Evolutionary conservation across 2,329 filamentous ascomycete species (phyloP).

Genomic region (Chrysosporium queenslandicum): DNA sequence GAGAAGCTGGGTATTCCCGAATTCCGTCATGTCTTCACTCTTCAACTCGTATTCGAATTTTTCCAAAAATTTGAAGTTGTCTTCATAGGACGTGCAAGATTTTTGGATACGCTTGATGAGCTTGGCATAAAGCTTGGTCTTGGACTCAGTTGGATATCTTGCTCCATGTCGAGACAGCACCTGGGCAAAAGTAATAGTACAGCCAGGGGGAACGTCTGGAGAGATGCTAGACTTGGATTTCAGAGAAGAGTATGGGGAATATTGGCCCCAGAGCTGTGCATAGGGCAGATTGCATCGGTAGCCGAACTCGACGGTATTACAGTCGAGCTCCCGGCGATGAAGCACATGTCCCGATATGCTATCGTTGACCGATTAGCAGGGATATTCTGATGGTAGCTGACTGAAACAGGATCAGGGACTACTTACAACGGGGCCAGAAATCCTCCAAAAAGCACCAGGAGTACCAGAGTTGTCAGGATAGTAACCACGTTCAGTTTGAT

Average conservation of each 20-base stretch:
- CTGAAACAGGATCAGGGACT: neutral
- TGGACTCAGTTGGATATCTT: conserved; percentile 63
- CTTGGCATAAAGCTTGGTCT: conserved; percentile 53
- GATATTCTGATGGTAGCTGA: neutral
- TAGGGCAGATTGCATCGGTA: conserved; percentile 27
- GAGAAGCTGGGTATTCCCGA: conserved; percentile 60
- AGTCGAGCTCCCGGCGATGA: neutral
- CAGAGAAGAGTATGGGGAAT: conserved; percentile 73
- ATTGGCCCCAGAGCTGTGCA: conserved; percentile 72
- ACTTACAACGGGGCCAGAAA: conserved; percentile 8
- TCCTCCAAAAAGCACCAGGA: conserved; percentile 8
- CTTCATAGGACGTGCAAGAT: conserved; percentile 45
- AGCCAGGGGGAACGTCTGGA: conserved; percentile 52
- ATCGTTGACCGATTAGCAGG: neutral
- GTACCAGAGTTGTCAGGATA: neutral
- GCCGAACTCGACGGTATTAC: conserved; percentile 5
- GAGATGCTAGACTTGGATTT: conserved; percentile 50
- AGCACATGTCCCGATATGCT: conserved; percentile 1
- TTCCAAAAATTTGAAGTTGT: conserved; percentile 58
- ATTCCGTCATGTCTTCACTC: conserved; percentile 56
- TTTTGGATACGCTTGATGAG: conserved; percentile 59
- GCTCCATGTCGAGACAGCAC: conserved; percentile 77
- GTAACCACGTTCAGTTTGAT: conserved; percentile 7
- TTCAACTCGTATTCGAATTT: conserved; percentile 63
- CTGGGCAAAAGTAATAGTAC: conserved; percentile 68